Evolutionary conservation across 2,329 filamentous ascomycete species (phyloP), one percentile per base, ranked within the genome.

Genomic region (Epichloe sibirici): DNA sequence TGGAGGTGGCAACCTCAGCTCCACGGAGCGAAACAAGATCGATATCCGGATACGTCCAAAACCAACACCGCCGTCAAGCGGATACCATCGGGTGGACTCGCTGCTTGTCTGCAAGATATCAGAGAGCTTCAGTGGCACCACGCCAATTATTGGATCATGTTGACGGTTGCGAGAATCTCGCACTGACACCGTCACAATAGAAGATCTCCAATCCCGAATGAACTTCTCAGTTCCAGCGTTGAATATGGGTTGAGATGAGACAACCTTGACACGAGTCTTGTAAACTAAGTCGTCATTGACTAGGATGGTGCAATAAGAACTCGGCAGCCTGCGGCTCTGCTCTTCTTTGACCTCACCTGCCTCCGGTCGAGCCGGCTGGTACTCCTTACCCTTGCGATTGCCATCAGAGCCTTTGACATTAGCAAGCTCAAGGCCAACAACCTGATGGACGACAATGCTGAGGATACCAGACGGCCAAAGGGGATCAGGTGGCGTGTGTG

Each of bases 161-260:
- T 98, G 85, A 51, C 91, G 79, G 67, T 96, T 88, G 37, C 91
- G 82, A 11, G 86, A 83, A 65, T 97, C 91, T 28, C 93, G 85
- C 15, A 96, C 90, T 1, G 88, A 87, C 48, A 97, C 77, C 0
- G 90, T 96, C 51, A 95, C 78, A 53, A 96, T 86, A 45, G 81
- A 78, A 17, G 88, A 93, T 57, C 89, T 79, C 93, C 93, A 98
- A 64, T 98, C 91, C 23, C 91, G 85, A 34, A 97, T 74, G 61
- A 97, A 97, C 12, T 86, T 81, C 64, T 98, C 93, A 0, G 90
- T 96, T 55, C 91, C 91, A 3, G 93, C 90, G 61, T 97, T 96
- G 77, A 95, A 97, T 57, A 97, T 96, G 1, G 93, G 93, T 66
- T 94, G 90, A 50, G 88, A 94, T 38, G 87, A 94, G 7, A 95